Evolutionary conservation across 495 filamentous ascomycete genomes (phyloP), one percentile per base, ranked within the genome.

Genomic region (Talaromyces trachyspermus): DNA sequence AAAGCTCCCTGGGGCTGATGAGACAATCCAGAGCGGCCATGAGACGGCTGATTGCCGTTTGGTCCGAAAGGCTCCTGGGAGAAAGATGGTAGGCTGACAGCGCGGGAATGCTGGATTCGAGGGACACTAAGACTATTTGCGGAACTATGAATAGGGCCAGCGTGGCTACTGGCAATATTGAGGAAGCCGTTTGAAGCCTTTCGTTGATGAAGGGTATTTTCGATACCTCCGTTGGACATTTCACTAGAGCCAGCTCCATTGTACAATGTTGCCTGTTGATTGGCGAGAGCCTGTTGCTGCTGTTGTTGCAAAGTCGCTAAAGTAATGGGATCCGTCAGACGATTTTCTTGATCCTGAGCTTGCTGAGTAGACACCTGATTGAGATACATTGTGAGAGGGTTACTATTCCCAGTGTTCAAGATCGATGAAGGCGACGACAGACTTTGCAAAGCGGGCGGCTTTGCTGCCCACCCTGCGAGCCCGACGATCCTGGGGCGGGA

Each of bases 331-430:
- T 79, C 78, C 36, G 57, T 60, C 41, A 69, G 40, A 4, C 66
- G 70, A 52, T 72, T 72, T 48, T 77, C 76, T 53, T 80, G 76
- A 47, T 82, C 79, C 42, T 78, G 78, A 29, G 83, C 77, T 17
- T 86, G 83, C 60, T 91, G 85, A 20, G 86, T 77, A 2, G 81
- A 88, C 42, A 89, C 83, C 61, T 95, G 88, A 61, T 79, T 86
- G 32, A 95, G 78, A 62, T 95, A 95, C 82, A 95, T 77, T n/a
- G 88, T 94, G 58, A 98, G 66, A 0, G 92, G 92, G 62, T 98
- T 98, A 72, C 78, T 90, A 47, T 73, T 71, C 24, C 81, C 81
- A 30, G 77, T 79, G 61, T 91, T 91, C 60, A 95, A 78, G 49
- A 95, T 74, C 4, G 79, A 78, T 2, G 85, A 78, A 9, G 83